These are phyloP conservation scores for Hygrophoropsis aurantiaca DNA, from an alignment of 768 basidiomycete species.

Conservation along the genomic window DNA sequence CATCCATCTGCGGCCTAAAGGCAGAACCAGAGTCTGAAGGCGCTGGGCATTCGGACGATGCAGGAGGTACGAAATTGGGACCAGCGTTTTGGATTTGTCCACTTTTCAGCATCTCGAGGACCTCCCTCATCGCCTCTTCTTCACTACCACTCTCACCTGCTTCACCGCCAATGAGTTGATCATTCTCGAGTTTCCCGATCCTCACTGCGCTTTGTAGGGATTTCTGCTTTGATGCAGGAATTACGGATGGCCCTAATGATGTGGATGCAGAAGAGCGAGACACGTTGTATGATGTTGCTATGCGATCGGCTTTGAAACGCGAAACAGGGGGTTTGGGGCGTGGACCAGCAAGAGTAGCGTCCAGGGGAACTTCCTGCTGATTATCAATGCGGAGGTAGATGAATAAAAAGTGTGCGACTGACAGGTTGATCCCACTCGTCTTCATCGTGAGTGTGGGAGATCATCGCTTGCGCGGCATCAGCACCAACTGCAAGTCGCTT, in stretches of 20 bases:
- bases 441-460: conserved; percentile 42
- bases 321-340: conserved; percentile 55
- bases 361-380: conserved; percentile 41
- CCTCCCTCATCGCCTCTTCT: conserved; percentile 46
- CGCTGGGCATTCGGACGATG: background rate
- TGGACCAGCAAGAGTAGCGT: conserved; percentile 38
- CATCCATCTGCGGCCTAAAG: background rate
- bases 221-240: conserved; percentile 44
- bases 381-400: background rate
- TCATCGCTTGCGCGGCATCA: conserved; percentile 52
- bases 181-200: conserved; percentile 55
- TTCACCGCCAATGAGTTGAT: conserved; percentile 50
- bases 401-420: conserved; percentile 14
- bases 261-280: conserved; percentile 34
- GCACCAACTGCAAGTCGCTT: conserved; percentile 59
- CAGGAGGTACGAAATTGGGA: conserved; percentile 33
- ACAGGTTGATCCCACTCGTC: conserved; percentile 48
- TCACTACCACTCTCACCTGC: conserved; percentile 57
- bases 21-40: background rate
- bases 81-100: conserved; percentile 57
- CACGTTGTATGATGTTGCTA: conserved; percentile 49
- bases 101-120: conserved; percentile 49
- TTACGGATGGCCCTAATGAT: conserved; percentile 41
- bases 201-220: conserved; percentile 53
- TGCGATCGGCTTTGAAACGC: conserved; percentile 60